These are phyloP conservation scores for Herpetomonas tarakana DNA, from an alignment of 208 protist species.

Conservation along the genomic window DNA sequence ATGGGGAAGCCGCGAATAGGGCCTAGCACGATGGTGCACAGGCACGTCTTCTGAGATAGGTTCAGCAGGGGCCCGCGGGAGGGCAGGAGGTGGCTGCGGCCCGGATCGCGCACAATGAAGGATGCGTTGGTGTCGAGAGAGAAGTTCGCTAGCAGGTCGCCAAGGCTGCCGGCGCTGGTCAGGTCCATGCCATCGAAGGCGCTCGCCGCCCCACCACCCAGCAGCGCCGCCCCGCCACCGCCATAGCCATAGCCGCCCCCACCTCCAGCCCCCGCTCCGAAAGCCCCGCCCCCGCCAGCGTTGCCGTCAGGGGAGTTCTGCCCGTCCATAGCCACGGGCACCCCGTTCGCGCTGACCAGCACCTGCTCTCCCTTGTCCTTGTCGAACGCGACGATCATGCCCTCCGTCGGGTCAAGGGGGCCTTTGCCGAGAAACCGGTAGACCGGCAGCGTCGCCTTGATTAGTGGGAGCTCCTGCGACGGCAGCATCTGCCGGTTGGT, in stretches of 20 bases:
- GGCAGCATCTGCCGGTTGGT: constrained; percentile 75
- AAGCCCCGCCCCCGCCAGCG: background rate
- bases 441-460: constrained; percentile 67
- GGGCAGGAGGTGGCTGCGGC: constrained; percentile 21
- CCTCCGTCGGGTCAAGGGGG: constrained; percentile 42
- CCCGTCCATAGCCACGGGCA: constrained; percentile 51
- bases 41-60: constrained; percentile 78
- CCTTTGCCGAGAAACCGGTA: constrained; percentile 59
- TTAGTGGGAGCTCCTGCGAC: constrained; percentile 74
- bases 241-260: background rate
- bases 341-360: constrained; percentile 66
- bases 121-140: constrained; percentile 52
- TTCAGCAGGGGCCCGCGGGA: constrained; percentile 63
- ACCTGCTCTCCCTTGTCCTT: constrained; percentile 77
- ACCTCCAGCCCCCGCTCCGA: constrained; percentile 1
- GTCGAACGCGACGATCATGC: constrained; percentile 76
- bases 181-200: constrained; percentile 12
- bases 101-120: constrained; percentile 45
- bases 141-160: constrained; percentile 27
- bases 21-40: constrained; percentile 76
- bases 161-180: constrained; percentile 3
- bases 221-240: background rate
- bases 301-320: constrained; percentile 14
- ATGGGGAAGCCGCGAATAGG: constrained; percentile 85
- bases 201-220: background rate